Percentiles rank a stretch among this genome's conserved stretches.
phyloP scores from a whole-genome alignment of 441 rosid species.

The Adansonia rubrostipa region DNA sequence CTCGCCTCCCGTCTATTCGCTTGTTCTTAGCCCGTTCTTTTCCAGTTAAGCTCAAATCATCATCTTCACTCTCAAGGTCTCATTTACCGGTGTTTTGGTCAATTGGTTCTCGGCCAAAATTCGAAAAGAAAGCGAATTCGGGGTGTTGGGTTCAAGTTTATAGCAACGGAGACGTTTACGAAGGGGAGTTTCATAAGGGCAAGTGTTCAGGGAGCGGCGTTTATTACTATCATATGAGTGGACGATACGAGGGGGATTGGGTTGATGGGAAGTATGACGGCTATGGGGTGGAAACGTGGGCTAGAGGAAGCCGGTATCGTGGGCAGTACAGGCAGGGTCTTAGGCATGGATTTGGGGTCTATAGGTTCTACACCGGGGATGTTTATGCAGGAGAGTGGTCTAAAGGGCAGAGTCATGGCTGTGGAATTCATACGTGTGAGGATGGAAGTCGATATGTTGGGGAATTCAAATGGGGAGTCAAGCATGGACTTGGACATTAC shows the following conservation, averaged over 20 bases:
- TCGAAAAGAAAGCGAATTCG: conserved; percentile 60
- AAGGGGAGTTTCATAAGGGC: conserved; percentile 82
- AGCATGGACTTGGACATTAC: conserved; percentile 90
- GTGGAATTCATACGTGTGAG: conserved; percentile 88
- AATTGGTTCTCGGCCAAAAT: conserved; percentile 71
- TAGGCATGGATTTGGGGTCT: conserved; percentile 79
- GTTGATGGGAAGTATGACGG: conserved; percentile 85
- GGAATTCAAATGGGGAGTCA: conserved; percentile 88
- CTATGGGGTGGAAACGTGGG: conserved; percentile 88
- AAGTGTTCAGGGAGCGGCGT: conserved; percentile 85
- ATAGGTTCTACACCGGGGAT: conserved; percentile 85
- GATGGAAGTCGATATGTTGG: conserved; percentile 88
- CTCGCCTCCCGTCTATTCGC: conserved; percentile 80
- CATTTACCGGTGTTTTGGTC: conserved; percentile 84
- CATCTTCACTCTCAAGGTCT: conserved; percentile 37
- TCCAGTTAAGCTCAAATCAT: conserved; percentile 54
- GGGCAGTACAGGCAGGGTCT: conserved; percentile 85
- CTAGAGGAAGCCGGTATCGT: conserved; percentile 81
- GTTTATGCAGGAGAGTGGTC: conserved; percentile 93
- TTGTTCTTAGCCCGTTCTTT: conserved; percentile 75
- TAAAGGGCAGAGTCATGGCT: conserved; percentile 88
- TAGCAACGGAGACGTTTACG: conserved; percentile 85
- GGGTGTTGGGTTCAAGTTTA: conserved; percentile 86
- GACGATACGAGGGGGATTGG: conserved; percentile 88
- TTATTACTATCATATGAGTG: conserved; percentile 83